Base-by-base conservation (phyloP, 140 eudicot species). In the Flaveria floridana region DNA sequence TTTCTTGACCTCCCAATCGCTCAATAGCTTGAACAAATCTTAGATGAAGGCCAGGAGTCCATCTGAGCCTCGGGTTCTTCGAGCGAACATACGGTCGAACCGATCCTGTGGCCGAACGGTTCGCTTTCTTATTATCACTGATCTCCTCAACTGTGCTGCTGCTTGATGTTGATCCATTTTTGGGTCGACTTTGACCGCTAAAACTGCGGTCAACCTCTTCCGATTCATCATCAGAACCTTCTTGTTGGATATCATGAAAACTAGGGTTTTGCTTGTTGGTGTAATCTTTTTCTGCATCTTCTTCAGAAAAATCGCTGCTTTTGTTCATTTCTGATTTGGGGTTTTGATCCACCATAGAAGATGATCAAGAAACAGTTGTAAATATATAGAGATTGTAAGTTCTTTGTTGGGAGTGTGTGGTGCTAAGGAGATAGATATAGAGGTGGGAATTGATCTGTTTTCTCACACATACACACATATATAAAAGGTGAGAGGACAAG, bases 41-140 rank as follows among this genome's bases (percentile, higher is more conserved):
- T 63, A 85, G 91, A 73, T 93, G 98, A 71, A 93, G 98, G 72
- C 91, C 97, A 34, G 98, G 97, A 1, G 98, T 93, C 98, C 98
- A 93, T 26, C 98, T 85, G 9, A 93, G 97, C 79, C 98, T 79
- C 1, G 97, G 97, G 78, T 85, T 88, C 84, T 90, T 93, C 21
- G 98, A 93, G 0, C 98, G 93, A 70, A 77, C 82, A 41, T 93
- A 93, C 14, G 86, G 96, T 75, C 98, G 81, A 53, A 93, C 96
- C 11, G 92, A 87, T 81, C 96, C 96, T 3, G 85, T 68, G 23
- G 56, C 88, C 21, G 84, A 70, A 58, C 80, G 78, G 0, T 79
- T 59, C 3, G 71, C 77, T 80, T 84, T 86, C 80, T 86, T 87
- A 15, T 62, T 13, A 16, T 83, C 84, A 65, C 82, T 77, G 37